Base-by-base conservation (phyloP, 495 filamentous ascomycete species). In the Hypoxylon fragiforme region DNA sequence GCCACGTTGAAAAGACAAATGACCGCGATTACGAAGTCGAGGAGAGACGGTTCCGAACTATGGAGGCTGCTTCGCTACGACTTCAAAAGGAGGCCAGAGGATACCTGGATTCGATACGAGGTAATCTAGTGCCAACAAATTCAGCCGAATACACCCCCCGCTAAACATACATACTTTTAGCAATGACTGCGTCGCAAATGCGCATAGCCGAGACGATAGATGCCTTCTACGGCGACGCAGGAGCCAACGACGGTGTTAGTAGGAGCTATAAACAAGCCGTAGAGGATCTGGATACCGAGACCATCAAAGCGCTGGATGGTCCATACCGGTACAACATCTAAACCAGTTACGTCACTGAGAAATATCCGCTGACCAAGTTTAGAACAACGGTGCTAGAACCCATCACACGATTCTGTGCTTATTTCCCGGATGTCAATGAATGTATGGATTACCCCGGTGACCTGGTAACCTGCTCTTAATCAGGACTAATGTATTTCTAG, bases 161-260 rank as follows among this genome's bases (percentile, higher is more conserved):
- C 41, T n/a, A n/a, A n/a, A n/a, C n/a, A n/a, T n/a, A n/a, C n/a
- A n/a, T n/a, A n/a, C n/a, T n/a, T n/a, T n/a, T n/a, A 95, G 94
- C 94, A 30, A 98, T 98, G 94, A 98, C 94, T 20, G 92, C 94
- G 2, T 97, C 92, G 28, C 94, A 98, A 69, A 97, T 98, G 94
- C 88, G 95, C 54, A 98, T 98, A 68, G 94, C 94, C 32, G 94
- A 98, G 70, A 98, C 94, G 8, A 98, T 98, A 71, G 94, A 98
- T 69, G 95, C 94, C 12, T 98, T 98, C 73, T 98, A 98, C 74
- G 94, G 94, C 20, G 94, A 98, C 54, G 89, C 92, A 0, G 95
- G 95, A 22, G 88, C 95, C 30, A 87, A 85, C 55, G 94, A 98
- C 66, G 94, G 94, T 21, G 94, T 98, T 44, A 92, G 87, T 72